Percentiles rank a stretch among this genome's conserved stretches.
Conservation (phyloP, 1,284 basidiomycete genomes). For the Neotropicomus parvogracilis region DNA sequence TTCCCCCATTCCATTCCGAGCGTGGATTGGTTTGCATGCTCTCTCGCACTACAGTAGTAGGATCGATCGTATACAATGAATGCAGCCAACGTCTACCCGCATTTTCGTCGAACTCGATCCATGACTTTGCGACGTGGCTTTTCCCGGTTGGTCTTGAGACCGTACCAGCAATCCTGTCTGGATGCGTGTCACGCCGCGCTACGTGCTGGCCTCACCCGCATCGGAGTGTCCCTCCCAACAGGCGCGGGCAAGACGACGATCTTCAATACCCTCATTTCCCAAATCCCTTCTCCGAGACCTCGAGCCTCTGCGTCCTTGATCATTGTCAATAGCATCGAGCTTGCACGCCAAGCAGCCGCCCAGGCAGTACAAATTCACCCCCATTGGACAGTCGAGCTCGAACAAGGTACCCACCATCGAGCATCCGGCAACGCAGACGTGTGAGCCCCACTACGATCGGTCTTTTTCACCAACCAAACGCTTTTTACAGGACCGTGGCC, state of each 20-base stretch:
- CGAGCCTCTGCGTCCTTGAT: slow-evolving; percentile 64
- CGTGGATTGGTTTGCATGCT: slow-evolving; percentile 21
- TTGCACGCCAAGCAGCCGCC: slow-evolving; percentile 83
- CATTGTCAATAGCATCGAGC: slow-evolving; percentile 84
- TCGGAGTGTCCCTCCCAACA: slow-evolving; percentile 92
- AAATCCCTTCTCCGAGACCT: slow-evolving; percentile 45
- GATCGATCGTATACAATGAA: slow-evolving; percentile 14
- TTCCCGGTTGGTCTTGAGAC: slow-evolving; percentile 51
- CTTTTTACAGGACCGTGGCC: slow-evolving; percentile 69
- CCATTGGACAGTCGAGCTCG: slow-evolving; percentile 81
- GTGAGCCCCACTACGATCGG: slow-evolving; percentile 41
- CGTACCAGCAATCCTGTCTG: slow-evolving; percentile 89
- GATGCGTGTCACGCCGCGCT: slow-evolving; percentile 76
- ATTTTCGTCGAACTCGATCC: background rate
- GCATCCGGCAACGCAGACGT: slow-evolving; percentile 85
- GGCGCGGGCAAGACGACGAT: slow-evolving; percentile 93
- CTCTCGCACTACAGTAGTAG: slow-evolving; percentile 28
- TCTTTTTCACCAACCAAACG: slow-evolving; percentile 1
- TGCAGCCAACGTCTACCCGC: slow-evolving; percentile 16
- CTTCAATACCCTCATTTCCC: slow-evolving; percentile 77
- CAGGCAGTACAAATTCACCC: slow-evolving; percentile 72
- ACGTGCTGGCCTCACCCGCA: slow-evolving; percentile 57
- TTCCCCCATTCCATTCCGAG: slow-evolving; percentile 26
- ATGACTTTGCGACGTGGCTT: slow-evolving; percentile 10
- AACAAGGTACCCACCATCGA: slow-evolving; percentile 76